These are phyloP conservation scores for Tetragonia tetragonoides DNA, from an alignment of 148 eudicot species.

Conservation along the genomic window DNA sequence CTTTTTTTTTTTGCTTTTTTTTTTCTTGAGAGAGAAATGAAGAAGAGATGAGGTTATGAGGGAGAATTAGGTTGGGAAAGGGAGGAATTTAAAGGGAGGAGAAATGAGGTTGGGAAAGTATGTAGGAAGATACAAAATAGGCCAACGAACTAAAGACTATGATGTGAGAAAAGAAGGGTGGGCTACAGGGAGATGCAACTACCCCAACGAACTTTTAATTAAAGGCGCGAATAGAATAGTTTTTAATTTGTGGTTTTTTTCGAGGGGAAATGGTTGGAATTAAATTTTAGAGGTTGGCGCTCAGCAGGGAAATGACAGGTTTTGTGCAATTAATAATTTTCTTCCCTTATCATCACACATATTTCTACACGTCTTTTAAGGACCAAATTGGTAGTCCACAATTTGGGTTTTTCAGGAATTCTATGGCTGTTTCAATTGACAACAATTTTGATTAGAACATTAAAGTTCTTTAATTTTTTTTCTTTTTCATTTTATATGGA, in stretches of 20 bases:
- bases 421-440: too few relatives aligned
- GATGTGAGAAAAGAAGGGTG: constrained; percentile 3
- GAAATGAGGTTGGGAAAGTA: constrained; percentile 7
- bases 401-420: not conserved
- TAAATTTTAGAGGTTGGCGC: constrained; percentile 18
- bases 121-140: constrained; percentile 27
- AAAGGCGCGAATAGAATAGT: constrained; percentile 5
- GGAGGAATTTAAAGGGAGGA: not conserved
- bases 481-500: too few relatives aligned
- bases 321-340: constrained; percentile 23
- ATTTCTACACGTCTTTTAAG: not conserved
- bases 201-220: constrained; percentile 47
- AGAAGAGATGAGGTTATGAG: not conserved
- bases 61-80: not conserved
- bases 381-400: not conserved
- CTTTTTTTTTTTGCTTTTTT: too few relatives aligned
- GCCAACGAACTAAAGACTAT: constrained; percentile 29
- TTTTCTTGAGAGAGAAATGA: too few relatives aligned
- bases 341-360: not conserved
- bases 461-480: too few relatives aligned
- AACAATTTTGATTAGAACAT: too few relatives aligned
- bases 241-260: too few relatives aligned
- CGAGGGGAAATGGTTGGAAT: not conserved
- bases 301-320: constrained; percentile 25
- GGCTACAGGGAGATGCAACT: constrained; percentile 27